Percentiles rank a stretch among this genome's conserved stretches.
Evolutionary conservation across 768 basidiomycete genomes (phyloP).

Genomic region (Boletus rubropictus): DNA sequence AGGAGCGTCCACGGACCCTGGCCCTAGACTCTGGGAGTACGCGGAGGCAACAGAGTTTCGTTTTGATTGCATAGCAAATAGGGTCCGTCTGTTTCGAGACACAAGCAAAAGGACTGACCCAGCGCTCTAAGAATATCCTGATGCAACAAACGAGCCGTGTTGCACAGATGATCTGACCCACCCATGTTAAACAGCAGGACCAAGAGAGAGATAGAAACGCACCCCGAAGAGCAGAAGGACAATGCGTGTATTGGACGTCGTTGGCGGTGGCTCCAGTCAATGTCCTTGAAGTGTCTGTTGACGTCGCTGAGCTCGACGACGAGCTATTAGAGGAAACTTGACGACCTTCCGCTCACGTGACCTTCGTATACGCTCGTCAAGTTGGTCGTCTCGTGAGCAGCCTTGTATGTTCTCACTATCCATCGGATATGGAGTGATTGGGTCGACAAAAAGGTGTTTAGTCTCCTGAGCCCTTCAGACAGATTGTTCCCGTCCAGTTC

Average conservation of each 20-base stretch:
- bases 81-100: neutral
- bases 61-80: constrained; percentile 13
- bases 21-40: constrained; percentile 8
- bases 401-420: neutral
- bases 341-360: constrained; percentile 17
- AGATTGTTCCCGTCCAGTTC: neutral
- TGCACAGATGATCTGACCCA: constrained; percentile 2
- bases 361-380: neutral
- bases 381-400: neutral
- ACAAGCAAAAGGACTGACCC: constrained; percentile 6
- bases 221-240: constrained; percentile 11
- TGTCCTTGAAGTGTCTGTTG: neutral
- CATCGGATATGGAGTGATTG: neutral
- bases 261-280: neutral
- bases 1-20: constrained; percentile 43
- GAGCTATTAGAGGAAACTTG: constrained; percentile 7
- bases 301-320: constrained; percentile 9
- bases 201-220: neutral
- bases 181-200: neutral
- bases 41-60: constrained; percentile 10
- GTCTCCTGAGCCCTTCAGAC: neutral
- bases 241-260: neutral
- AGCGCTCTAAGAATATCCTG: constrained; percentile 1
- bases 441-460: neutral
- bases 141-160: constrained; percentile 4